Evolutionary conservation across 1,139 yeast species (phyloP).

Genomic region (Maudiozyma humilis): DNA sequence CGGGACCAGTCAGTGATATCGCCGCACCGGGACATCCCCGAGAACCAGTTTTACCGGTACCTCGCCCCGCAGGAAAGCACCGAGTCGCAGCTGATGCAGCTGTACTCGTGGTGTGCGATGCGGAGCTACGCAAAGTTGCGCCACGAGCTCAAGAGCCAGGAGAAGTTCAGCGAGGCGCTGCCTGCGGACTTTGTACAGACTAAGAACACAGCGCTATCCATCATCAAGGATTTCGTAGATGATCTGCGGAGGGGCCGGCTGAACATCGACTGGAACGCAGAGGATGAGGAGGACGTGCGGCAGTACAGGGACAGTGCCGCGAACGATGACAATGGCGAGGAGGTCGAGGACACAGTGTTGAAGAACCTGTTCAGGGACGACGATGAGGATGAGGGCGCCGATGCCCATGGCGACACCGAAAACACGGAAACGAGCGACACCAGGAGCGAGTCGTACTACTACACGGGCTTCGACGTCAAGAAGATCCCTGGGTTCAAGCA

Average conservation of each 20-base stretch:
- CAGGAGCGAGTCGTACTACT: constrained; percentile 11
- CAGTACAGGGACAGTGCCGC: neutral
- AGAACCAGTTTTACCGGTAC: constrained; percentile 28
- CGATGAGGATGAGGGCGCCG: constrained; percentile 11
- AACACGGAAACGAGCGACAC: constrained; percentile 8
- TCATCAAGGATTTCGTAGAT: constrained; percentile 27
- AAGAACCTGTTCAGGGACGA: constrained; percentile 22
- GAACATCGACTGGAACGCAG: constrained; percentile 28
- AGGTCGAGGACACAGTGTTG: constrained; percentile 24
- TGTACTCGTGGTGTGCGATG: constrained; percentile 29
- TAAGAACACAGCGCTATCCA: constrained; percentile 19
- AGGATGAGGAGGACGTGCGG: constrained; percentile 7
- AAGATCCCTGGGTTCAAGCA: constrained; percentile 3
- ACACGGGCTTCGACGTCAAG: constrained; percentile 7
- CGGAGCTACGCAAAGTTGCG: constrained; percentile 20
- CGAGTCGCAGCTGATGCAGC: constrained; percentile 25
- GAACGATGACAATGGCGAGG: constrained; percentile 4
- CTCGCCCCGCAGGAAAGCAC: constrained; percentile 25
- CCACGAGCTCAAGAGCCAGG: constrained; percentile 5
- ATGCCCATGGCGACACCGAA: constrained; percentile 1
- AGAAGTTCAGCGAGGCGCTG: neutral
- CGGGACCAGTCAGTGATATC: constrained; percentile 22
- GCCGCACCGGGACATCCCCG: constrained; percentile 30
- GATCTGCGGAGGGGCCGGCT: constrained; percentile 24
- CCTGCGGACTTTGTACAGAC: constrained; percentile 15